Evolutionary conservation across 495 filamentous ascomycete species (phyloP).

Genomic region (Diplogelasinospora grovesii): DNA sequence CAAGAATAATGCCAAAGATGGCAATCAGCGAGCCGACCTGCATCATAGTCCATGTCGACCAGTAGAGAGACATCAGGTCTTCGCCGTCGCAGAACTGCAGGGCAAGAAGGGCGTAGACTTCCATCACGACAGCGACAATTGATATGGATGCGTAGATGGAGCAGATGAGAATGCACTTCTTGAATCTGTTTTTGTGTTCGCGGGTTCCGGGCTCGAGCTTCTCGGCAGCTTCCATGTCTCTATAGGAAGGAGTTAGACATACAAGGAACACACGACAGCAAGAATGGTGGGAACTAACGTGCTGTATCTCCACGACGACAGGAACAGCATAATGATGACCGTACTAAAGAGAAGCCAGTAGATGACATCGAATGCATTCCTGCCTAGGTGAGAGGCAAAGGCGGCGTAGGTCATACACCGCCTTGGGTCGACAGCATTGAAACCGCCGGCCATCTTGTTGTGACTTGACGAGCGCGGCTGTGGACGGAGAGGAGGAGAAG

Average conservation of each 20-base stretch:
- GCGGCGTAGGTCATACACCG: conserved; percentile 39
- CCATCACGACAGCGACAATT: conserved; percentile 30
- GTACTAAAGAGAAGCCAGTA: conserved; percentile 42
- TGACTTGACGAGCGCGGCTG: no score
- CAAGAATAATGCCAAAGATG: conserved; percentile 37
- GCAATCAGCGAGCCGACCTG: conserved; percentile 43
- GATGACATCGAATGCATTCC: conserved; percentile 35
- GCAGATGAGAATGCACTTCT: conserved; percentile 28
- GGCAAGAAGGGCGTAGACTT: conserved; percentile 35
- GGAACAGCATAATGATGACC: conserved; percentile 33
- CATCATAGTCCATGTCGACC: conserved; percentile 42
- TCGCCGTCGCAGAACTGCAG: conserved; percentile 45
- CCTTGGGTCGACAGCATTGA: conserved; percentile 19
- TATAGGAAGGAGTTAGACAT: conserved; percentile 3
- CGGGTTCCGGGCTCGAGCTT: conserved; percentile 16
- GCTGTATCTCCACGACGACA: conserved; percentile 34
- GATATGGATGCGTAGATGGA: conserved; percentile 24
- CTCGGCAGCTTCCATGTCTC: conserved; percentile 14
- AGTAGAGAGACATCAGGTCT: conserved; percentile 42
- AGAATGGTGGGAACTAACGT: conserved; percentile 24
- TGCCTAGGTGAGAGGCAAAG: conserved; percentile 34
- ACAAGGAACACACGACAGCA: not conserved
- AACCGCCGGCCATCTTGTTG: conserved; percentile 39
- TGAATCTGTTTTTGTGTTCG: conserved; percentile 16
- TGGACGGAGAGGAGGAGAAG: not conserved